Evolutionary conservation across 2,329 filamentous ascomycete species (phyloP).

Genomic region (Rhinocladiella similis): DNA sequence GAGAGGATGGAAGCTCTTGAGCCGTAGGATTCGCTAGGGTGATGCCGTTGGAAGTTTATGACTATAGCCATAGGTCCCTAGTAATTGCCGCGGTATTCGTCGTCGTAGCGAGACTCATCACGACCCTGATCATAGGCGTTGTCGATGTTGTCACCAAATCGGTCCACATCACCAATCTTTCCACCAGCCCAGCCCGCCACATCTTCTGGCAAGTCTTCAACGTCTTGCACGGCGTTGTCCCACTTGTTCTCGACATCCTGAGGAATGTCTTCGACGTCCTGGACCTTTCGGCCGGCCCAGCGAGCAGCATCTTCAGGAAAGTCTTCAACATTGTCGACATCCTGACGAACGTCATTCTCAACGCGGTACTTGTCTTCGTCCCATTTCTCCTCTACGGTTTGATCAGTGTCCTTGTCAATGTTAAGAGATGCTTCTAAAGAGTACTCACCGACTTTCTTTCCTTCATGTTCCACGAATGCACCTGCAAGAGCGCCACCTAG

Average conservation of each 20-base stretch:
- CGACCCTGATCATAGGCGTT: slow-evolving; percentile 46
- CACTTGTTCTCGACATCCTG: slow-evolving; percentile 37
- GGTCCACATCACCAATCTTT: slow-evolving; percentile 45
- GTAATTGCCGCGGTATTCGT: slow-evolving; percentile 7
- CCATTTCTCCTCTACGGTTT: slow-evolving; percentile 35
- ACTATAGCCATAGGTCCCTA: neutral
- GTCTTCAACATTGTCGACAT: slow-evolving; percentile 35
- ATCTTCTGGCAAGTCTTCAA: slow-evolving; percentile 38
- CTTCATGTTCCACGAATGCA: slow-evolving; percentile 48
- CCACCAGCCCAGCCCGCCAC: slow-evolving; percentile 42
- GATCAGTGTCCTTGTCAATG: slow-evolving; percentile 1
- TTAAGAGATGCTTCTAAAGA: neutral
- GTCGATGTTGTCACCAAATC: slow-evolving; percentile 44
- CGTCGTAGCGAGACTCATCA: slow-evolving; percentile 22
- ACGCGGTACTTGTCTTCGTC: slow-evolving; percentile 35
- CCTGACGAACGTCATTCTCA: slow-evolving; percentile 31
- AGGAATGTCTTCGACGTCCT: slow-evolving; percentile 44
- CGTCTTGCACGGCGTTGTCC: slow-evolving; percentile 35
- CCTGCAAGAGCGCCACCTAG: slow-evolving; percentile 45
- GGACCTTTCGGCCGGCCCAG: slow-evolving; percentile 45
- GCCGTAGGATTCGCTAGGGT: neutral
- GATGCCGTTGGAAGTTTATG: neutral
- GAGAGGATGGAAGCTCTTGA: neutral
- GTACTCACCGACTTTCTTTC: slow-evolving; percentile 42
- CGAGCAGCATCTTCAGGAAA: slow-evolving; percentile 45